These are phyloP conservation scores for Monoraphidium neglectum DNA, from an alignment of 139 green algal genomes.

Conservation along the genomic window DNA sequence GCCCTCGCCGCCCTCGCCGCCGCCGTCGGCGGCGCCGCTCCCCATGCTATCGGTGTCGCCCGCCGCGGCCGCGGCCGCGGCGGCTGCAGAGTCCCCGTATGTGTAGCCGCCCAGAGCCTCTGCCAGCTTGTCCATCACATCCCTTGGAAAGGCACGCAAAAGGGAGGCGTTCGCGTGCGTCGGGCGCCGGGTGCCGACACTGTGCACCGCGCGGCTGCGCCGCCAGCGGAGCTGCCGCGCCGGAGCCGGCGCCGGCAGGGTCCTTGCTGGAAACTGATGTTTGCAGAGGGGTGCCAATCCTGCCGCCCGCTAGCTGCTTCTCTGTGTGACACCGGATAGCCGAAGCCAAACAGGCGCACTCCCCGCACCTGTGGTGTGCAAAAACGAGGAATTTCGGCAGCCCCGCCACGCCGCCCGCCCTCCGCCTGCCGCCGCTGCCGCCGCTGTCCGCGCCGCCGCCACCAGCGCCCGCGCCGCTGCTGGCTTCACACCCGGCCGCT, in stretches of 20 bases:
- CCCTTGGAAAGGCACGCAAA: too few species aligned
- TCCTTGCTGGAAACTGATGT: too few species aligned
- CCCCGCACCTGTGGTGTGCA: slow-evolving; percentile 81
- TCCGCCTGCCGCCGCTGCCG: neutral
- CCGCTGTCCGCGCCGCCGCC: neutral
- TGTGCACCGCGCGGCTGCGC: too few species aligned
- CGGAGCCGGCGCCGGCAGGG: too few species aligned
- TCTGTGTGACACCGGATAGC: too few species aligned
- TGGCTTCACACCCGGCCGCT: neutral
- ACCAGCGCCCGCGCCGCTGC: neutral
- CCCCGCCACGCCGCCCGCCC: neutral
- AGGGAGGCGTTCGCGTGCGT: too few species aligned
- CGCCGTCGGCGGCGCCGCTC: slow-evolving; percentile 1
- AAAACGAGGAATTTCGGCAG: slow-evolving; percentile 93
- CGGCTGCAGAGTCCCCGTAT: neutral
- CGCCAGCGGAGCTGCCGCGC: too few species aligned
- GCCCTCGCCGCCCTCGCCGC: neutral
- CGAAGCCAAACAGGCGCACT: too few species aligned
- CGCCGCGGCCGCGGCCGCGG: slow-evolving; percentile 15
- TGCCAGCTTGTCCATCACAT: slow-evolving; percentile 82
- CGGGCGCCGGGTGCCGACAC: too few species aligned
- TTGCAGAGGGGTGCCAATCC: too few species aligned
- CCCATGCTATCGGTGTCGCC: slow-evolving; percentile 2
- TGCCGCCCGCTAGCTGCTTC: too few species aligned
- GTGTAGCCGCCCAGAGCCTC: slow-evolving; percentile 60